Base-by-base conservation (phyloP, 2,329 filamentous ascomycete genomes). In the Xylariaceae sp. region DNA sequence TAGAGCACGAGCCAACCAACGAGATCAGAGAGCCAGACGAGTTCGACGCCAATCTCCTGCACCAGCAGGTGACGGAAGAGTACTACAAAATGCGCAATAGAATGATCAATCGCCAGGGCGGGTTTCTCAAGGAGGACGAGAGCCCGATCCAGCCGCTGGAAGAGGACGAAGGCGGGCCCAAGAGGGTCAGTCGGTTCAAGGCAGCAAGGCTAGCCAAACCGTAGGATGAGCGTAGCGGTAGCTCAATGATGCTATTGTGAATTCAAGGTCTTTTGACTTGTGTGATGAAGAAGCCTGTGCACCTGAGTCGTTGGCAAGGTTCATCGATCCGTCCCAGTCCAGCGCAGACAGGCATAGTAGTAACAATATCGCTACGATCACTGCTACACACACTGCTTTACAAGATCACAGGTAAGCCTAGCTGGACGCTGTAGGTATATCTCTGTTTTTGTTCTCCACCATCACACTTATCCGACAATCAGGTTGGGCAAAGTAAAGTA, bases 81-180 rank as follows among this genome's bases (percentile, higher is more conserved):
- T 95, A 95, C 67, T 87, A 95, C 66, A 83, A 82, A 40, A 76
- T 89, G 67, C 86, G 92, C 17, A 95, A 91, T 65, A 82, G 81
- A 61, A 85, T 95, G 69, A 90, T 96, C 47, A 83, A 90, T 58
- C 80, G 84, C 59, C 83, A 94, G 60, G 90, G 90, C 45, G 90
- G 90, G 3, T 95, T 96, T 66, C 71, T 87, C 60, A 79, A 82
- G 49, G 81, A 90, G 58, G 82, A 87, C 51, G 83, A 89, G 52
- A 76, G 81, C 45, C 79, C 80, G 15, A 80, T 83, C 42, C 78
- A 87, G 45, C 81, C 86, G 1, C 73, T 90, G 40, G 83, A 85
- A 47, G 82, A 90, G 59, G 76, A 80, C 22, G 80, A 85, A 43
- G 82, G 83, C 40, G 80, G 78, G 1, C 75, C 75, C 44, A 80